Evolutionary conservation across 139 green algal species (phyloP).

Genomic region (Nannochloris sp.): DNA sequence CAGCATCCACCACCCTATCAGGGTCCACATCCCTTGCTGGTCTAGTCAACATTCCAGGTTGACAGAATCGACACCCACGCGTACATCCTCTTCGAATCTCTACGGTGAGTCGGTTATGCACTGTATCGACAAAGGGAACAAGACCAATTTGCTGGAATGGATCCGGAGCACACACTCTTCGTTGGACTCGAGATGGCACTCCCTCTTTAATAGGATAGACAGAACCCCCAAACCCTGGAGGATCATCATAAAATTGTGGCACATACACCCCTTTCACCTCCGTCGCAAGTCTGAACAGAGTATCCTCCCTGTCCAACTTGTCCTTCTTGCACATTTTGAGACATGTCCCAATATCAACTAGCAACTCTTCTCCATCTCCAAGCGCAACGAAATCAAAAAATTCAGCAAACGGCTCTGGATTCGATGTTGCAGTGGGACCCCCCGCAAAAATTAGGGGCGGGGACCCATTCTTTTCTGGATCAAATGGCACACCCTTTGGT

Average conservation of each 20-base stretch:
- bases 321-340: slow-evolving; percentile 35
- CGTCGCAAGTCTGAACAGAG: slow-evolving; percentile 40
- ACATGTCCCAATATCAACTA: slow-evolving; percentile 57
- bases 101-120: slow-evolving; percentile 63
- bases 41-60: slow-evolving; percentile 67
- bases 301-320: slow-evolving; percentile 39
- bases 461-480: slow-evolving; percentile 28
- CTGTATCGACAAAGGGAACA: slow-evolving; percentile 57
- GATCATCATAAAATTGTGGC: slow-evolving; percentile 61
- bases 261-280: slow-evolving; percentile 63
- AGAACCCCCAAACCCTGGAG: slow-evolving; percentile 43
- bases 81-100: slow-evolving; percentile 68
- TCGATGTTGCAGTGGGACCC: slow-evolving; percentile 63
- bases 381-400: slow-evolving; percentile 70
- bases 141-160: slow-evolving; percentile 61
- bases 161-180: slow-evolving; percentile 52
- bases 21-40: slow-evolving; percentile 61
- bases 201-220: slow-evolving; percentile 51
- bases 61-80: slow-evolving; percentile 72
- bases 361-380: slow-evolving; percentile 48
- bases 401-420: slow-evolving; percentile 64
- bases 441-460: slow-evolving; percentile 55
- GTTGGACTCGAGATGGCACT: slow-evolving; percentile 40
- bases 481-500: slow-evolving; percentile 23
- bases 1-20: slow-evolving; percentile 50